phyloP scores from a whole-genome alignment of 768 basidiomycete genomes.

The Lanmaoa pseudosensibilis region DNA sequence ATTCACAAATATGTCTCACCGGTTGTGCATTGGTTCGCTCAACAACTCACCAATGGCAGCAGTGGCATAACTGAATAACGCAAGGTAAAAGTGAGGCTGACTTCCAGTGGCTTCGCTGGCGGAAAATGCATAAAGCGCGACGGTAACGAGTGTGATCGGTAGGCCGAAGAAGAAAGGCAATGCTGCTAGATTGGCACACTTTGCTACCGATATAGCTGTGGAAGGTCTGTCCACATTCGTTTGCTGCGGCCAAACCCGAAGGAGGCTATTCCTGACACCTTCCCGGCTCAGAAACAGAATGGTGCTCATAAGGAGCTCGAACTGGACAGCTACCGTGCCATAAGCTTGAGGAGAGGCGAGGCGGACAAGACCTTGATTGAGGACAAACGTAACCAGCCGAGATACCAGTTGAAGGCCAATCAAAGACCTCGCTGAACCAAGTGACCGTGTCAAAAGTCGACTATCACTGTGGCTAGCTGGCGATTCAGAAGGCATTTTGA shows the following conservation, averaged over 20 bases:
- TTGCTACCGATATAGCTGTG: conserved; percentile 11
- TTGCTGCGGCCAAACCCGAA: conserved; percentile 50
- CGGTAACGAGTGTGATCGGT: conserved; percentile 56
- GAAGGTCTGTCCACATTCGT: conserved; percentile 1
- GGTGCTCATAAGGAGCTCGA: conserved; percentile 87
- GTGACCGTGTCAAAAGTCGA: conserved; percentile 28
- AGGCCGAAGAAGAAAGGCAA: conserved; percentile 71
- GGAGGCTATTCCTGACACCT: conserved; percentile 82
- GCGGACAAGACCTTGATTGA: conserved; percentile 87
- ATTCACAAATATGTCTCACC: conserved; percentile 39
- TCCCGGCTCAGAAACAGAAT: conserved; percentile 93
- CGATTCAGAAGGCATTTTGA: conserved; percentile 10
- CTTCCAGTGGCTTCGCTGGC: conserved; percentile 53
- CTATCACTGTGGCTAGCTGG: conserved; percentile 1
- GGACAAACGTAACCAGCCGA: conserved; percentile 77
- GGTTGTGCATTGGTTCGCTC: conserved; percentile 81
- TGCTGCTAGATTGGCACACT: conserved; percentile 48
- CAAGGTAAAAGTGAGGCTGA: conserved; percentile 64
- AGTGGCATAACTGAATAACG: conserved; percentile 68
- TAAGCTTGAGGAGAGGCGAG: conserved; percentile 83
- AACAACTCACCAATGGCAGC: conserved; percentile 77
- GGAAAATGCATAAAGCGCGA: conserved; percentile 52
- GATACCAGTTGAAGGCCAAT: conserved; percentile 86
- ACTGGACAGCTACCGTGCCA: conserved; percentile 90
- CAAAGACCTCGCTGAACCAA: conserved; percentile 58